A percentile compares a stretch with the other conserved stretches of the same genome.
Evolutionary conservation across 257 asterid species (phyloP).

Genomic region (Solanum chaucha): DNA sequence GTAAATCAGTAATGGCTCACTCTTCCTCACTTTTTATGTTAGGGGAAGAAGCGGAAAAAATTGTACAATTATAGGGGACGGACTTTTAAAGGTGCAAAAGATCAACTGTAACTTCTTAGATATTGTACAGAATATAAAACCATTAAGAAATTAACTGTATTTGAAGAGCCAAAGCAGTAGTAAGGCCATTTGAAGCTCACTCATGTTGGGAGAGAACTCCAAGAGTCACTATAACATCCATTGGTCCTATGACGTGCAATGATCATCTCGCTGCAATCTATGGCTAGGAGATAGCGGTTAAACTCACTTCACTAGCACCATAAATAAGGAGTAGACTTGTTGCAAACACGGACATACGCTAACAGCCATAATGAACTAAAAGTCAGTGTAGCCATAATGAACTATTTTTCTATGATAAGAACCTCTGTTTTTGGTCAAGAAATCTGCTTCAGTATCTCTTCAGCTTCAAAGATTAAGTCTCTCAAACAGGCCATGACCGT

Average conservation of each 20-base stretch:
- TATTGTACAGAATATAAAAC: background rate
- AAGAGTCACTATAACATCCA: background rate
- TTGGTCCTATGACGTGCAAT: background rate
- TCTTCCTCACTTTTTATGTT: background rate
- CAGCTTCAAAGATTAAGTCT: slow-evolving; percentile 21
- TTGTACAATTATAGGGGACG: background rate
- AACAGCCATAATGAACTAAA: too few relatives aligned
- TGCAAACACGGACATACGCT: too few relatives aligned
- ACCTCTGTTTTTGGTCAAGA: too few relatives aligned
- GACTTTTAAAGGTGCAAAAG: background rate
- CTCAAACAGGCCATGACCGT: slow-evolving; percentile 5
- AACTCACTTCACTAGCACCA: background rate
- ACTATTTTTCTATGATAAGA: too few relatives aligned
- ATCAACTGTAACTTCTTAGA: background rate
- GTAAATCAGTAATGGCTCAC: background rate
- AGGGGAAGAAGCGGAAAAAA: background rate
- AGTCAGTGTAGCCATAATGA: too few relatives aligned
- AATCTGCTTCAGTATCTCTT: slow-evolving; percentile 4
- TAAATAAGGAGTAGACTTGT: too few relatives aligned
- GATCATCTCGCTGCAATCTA: background rate
- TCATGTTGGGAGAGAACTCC: background rate
- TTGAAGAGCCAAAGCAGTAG: background rate
- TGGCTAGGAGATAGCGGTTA: background rate
- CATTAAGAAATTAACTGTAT: background rate
- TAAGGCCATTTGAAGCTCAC: background rate